phyloP scores from a whole-genome alignment of 306 rosid species.

The Acacia confusa region DNA sequence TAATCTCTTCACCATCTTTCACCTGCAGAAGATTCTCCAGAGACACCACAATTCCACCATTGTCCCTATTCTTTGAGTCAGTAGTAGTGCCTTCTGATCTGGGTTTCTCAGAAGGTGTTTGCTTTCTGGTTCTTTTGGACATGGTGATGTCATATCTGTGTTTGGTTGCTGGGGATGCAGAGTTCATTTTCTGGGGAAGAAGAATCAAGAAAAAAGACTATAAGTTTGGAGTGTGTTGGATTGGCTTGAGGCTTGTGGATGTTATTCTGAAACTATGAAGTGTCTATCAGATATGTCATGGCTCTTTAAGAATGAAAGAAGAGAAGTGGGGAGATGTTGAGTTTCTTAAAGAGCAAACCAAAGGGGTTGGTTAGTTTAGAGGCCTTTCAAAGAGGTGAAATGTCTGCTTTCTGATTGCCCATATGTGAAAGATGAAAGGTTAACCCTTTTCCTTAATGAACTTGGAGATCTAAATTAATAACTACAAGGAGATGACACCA shows the following conservation, averaged over 20 bases:
- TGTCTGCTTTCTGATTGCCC: slow-evolving; percentile 48
- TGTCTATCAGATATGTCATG: not conserved
- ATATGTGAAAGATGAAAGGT: slow-evolving; percentile 42
- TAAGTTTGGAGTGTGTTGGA: not conserved
- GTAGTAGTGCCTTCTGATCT: not conserved
- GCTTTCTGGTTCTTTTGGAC: slow-evolving; percentile 87
- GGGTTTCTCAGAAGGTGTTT: slow-evolving; percentile 32
- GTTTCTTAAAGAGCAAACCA: slow-evolving; percentile 58
- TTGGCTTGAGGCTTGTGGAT: slow-evolving; percentile 1
- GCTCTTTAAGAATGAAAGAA: slow-evolving; percentile 2
- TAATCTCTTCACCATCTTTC: slow-evolving; percentile 27
- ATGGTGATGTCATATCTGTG: slow-evolving; percentile 69
- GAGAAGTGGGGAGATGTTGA: slow-evolving; percentile 2
- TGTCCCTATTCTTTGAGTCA: slow-evolving; percentile 1
- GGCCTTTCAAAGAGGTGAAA: slow-evolving; percentile 59
- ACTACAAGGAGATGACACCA: slow-evolving; percentile 31
- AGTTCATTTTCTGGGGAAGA: slow-evolving; percentile 46
- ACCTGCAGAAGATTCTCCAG: slow-evolving; percentile 5
- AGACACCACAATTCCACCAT: not conserved
- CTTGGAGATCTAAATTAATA: not conserved
- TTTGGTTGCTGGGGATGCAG: slow-evolving; percentile 41
- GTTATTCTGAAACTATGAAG: not conserved
- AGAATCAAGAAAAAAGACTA: not conserved
- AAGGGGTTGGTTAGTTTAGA: slow-evolving; percentile 49
- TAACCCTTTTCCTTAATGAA: slow-evolving; percentile 33